Conservation (phyloP, 1,284 basidiomycete species). For the Malassezia furfur region DNA sequence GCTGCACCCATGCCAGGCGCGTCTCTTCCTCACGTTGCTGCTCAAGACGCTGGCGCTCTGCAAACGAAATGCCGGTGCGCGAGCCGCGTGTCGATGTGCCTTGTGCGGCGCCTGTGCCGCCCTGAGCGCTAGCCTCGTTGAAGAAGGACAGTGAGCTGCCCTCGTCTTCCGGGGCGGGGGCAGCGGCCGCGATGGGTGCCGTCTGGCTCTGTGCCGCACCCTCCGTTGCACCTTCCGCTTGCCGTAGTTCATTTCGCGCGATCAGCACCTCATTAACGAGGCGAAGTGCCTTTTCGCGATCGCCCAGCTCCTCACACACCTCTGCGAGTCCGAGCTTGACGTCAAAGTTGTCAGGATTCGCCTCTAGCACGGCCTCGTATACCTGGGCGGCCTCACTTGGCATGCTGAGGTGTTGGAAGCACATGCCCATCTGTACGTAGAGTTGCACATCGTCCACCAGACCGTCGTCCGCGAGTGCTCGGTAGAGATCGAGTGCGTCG, state of each 20-base stretch:
- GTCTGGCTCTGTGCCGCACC: background rate
- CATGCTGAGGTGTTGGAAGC: constrained; percentile 31
- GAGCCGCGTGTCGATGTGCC: constrained; percentile 15
- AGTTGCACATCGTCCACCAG: constrained; percentile 26
- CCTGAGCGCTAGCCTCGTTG: constrained; percentile 23
- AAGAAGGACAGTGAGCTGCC: constrained; percentile 29
- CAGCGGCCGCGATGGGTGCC: too few species aligned
- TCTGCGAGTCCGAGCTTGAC: constrained; percentile 57
- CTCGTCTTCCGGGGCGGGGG: background rate
- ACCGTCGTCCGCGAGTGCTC: constrained; percentile 20
- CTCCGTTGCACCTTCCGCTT: background rate
- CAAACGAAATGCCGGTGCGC: constrained; percentile 7
- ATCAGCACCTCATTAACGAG: constrained; percentile 64
- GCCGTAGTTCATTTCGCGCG: constrained; percentile 13
- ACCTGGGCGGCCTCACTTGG: constrained; percentile 26
- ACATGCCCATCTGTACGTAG: constrained; percentile 33
- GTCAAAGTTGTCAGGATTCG: constrained; percentile 65
- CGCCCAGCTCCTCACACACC: constrained; percentile 68
- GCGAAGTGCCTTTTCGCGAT: constrained; percentile 70
- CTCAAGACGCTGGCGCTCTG: constrained; percentile 25
- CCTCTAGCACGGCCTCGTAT: constrained; percentile 58
- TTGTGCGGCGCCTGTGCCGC: constrained; percentile 2
- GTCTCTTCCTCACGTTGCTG: constrained; percentile 40
- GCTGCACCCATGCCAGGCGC: constrained; percentile 26
- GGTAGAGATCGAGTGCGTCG: constrained; percentile 33